phyloP scores from a whole-genome alignment of 2,329 filamentous ascomycete genomes.

The Ceratocystis lukuohia region DNA sequence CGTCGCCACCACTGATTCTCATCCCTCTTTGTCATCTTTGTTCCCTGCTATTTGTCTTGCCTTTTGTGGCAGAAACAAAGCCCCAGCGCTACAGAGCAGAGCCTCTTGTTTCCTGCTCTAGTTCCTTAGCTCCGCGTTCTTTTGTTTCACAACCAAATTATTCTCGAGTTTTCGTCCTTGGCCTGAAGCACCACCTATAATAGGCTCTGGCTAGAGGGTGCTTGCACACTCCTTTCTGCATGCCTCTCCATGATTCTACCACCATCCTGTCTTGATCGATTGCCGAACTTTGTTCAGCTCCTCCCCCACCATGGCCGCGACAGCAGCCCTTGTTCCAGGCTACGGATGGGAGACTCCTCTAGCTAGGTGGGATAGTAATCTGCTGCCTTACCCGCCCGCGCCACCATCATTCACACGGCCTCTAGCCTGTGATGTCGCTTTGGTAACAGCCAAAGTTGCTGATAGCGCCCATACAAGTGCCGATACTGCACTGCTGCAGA shows the following conservation, averaged over 20 bases:
- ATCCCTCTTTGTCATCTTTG: neutral
- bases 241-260: constrained; percentile 6
- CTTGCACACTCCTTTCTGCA: too few relatives aligned
- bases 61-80: neutral
- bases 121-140: neutral
- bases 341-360: neutral
- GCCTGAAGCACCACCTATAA: neutral
- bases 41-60: neutral
- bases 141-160: neutral
- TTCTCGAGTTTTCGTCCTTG: neutral
- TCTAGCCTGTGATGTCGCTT: neutral
- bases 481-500: neutral
- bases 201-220: neutral
- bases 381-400: neutral
- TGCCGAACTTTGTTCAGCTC: neutral
- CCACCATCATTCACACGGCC: neutral
- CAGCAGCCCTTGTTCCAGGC: neutral
- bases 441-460: neutral
- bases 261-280: neutral
- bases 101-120: neutral
- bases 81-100: neutral
- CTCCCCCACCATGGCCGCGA: constrained; percentile 1
- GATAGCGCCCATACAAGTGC: neutral
- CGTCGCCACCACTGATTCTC: neutral
- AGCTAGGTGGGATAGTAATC: neutral